A percentile compares a stretch with the other conserved stretches of the same genome.
These are phyloP conservation scores for Corrigiola litoralis DNA, from an alignment of 179 eudicot genomes.

Conservation along the genomic window DNA sequence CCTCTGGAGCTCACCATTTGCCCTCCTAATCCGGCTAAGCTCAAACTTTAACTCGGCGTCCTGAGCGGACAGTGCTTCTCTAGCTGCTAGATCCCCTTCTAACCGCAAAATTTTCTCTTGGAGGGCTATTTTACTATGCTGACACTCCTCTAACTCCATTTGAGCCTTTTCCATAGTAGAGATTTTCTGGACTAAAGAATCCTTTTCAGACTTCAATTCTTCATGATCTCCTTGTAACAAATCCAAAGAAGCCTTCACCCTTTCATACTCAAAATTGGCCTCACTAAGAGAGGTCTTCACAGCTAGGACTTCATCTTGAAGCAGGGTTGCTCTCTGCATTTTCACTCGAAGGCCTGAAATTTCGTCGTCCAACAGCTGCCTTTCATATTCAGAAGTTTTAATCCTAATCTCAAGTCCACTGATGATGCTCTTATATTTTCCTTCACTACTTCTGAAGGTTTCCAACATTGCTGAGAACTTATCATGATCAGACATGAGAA, in stretches of 20 bases:
- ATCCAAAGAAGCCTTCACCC: constrained; percentile 44
- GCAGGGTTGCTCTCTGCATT: constrained; percentile 43
- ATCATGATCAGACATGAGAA: constrained; percentile 49
- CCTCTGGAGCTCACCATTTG: constrained; percentile 47
- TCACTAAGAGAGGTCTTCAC: constrained; percentile 41
- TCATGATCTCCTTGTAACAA: constrained; percentile 43
- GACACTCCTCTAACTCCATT: constrained; percentile 63
- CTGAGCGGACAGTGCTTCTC: constrained; percentile 42
- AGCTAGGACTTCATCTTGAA: constrained; percentile 56
- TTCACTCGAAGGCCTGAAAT: constrained; percentile 54
- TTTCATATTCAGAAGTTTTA: constrained; percentile 63
- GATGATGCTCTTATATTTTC: constrained; percentile 38
- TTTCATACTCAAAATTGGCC: constrained; percentile 48
- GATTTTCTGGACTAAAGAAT: constrained; percentile 41
- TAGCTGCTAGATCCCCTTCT: constrained; percentile 56
- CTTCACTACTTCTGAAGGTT: constrained; percentile 48
- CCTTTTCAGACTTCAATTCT: constrained; percentile 51
- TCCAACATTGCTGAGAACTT: constrained; percentile 36
- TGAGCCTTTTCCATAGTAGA: constrained; percentile 39
- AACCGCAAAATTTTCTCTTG: constrained; percentile 61
- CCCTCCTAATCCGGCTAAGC: constrained; percentile 45
- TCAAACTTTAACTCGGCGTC: constrained; percentile 64
- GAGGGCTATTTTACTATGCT: constrained; percentile 32
- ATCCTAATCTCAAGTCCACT: constrained; percentile 59
- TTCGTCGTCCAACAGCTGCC: constrained; percentile 53